Base-by-base conservation (phyloP, 2,329 filamentous ascomycete species). In the Cladosporium colombiae region DNA sequence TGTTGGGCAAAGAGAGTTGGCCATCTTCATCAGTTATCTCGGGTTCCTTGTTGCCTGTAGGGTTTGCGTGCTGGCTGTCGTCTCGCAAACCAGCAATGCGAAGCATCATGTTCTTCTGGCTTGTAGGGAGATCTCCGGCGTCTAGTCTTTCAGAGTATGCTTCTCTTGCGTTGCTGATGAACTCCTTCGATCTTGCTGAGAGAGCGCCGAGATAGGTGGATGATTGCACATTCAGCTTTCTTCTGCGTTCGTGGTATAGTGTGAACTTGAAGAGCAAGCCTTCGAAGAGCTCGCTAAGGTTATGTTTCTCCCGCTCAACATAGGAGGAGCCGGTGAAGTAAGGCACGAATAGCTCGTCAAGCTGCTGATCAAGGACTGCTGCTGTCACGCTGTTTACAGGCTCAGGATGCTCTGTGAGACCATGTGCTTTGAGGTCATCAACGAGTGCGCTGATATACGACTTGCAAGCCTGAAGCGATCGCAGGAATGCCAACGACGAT, bases 251-350 rank as follows among this genome's bases (percentile, higher is more conserved):
- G 77, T 99, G 95, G 75, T 94, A 98, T n/a, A 96, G 90, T 18
- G 92, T 96, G 75, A 95, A 99, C 73, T 96, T 96, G 86, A 99
- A 97, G 5, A 98, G 85, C 63, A 99, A 81, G 0, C 95, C 97
- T 64, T 92, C 94, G 79, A 96, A 94, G 2, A 94, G 80, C 74
- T 94, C 91, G 74, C 93, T 91, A 67, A 94, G 80, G 78, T 86
- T 88, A 68, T 83, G 83, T 75, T 86, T 88, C 72, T 89, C 87
- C 58, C 86, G 81, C 73, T 89, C 87, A 68, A 89, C 88, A 71
- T 89, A 89, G 13, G 86, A 87, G 0, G 86, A 85, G 5, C 87
- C 87, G 13, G 86, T 83, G 69, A 89, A 88, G 74, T 89, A 89
- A 0, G 87, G 87, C 3, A 89, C 85, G 70, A 89, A 89, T 1